Conservation (phyloP, 306 rosid species). For the Trifolium repens region DNA sequence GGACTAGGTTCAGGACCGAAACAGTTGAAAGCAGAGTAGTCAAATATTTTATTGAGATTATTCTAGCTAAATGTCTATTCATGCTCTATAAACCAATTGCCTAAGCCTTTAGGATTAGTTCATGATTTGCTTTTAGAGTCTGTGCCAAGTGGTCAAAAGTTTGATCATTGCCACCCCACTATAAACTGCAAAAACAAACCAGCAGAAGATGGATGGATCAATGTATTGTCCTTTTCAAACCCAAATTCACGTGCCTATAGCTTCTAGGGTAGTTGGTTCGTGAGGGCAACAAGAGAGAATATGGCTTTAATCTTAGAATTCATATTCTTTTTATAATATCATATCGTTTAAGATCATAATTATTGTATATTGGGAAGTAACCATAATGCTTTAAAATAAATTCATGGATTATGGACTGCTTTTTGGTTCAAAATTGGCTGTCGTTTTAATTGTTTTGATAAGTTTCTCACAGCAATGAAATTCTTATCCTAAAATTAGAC, state of each 20-base stretch:
- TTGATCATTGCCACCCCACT: not conserved
- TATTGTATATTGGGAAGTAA: not conserved
- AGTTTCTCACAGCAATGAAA: not conserved
- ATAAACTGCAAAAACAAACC: not conserved
- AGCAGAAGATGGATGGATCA: not conserved
- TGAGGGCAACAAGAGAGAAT: not conserved
- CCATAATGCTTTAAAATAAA: not conserved
- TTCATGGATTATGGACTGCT: not conserved
- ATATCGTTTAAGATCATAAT: not conserved
- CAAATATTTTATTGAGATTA: not conserved
- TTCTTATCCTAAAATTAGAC: slow-evolving; percentile 23
- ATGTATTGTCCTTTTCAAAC: not conserved
- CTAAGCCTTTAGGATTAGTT: slow-evolving; percentile 18
- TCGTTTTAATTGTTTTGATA: not conserved
- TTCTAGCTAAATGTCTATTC: slow-evolving; percentile 1
- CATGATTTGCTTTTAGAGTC: not conserved
- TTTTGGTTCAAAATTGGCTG: slow-evolving; percentile 9
- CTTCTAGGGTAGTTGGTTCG: not conserved
- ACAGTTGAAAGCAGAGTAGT: not conserved
- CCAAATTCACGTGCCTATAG: not conserved
- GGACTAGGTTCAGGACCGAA: not conserved
- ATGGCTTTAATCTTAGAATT: not conserved
- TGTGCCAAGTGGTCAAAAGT: not conserved
- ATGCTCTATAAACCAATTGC: not conserved
- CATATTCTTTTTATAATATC: not conserved